Evolutionary conservation across 2,329 filamentous ascomycete species (phyloP), one percentile per base, ranked within the genome.

Genomic region (Exophiala oligosperma): DNA sequence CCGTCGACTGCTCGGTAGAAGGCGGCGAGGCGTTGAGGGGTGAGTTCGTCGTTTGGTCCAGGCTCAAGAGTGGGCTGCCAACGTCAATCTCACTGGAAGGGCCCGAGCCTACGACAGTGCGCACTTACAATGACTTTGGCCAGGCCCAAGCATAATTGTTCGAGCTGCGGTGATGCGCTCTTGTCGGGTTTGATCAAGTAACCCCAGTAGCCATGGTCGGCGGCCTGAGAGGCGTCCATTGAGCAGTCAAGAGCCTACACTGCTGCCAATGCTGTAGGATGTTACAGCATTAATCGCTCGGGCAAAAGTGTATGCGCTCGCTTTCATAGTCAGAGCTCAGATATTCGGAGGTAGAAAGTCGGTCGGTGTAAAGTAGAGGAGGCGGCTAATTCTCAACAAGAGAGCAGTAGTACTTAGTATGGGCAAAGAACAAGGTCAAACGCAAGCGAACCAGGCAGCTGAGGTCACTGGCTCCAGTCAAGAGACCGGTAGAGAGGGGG

Each of bases 1-100:
- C 88, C 87, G 56, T 89, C 90, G 14, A 91, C 87, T 28, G 81
- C 78, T 69, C 84, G 85, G 74, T 93, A 93, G 70, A 92, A 93
- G 40, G 83, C 79, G n/a, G 89, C 87, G 43, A 93, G 77, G 70
- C 92, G 91, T 52, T 80, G 75, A 0, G 89, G 88, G 4, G 83
- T 89, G 50, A 75, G 70, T 61, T 76, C 73, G 49, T 62, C 55
- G 3, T 71, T 71, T 7, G 68, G 68, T 46, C 67, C 70, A 9
- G 65, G 62, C 41, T 71, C 64, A 17, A 65, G 60, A 11, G 46
- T 62, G 4, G 60, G 47, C 65, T 65, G 58, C 28, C 24, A 26
- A 46, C 43, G 51, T 65, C 48, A 66, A 56, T 35, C 38, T 23
- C 38, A 38, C 21, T 38, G 47, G 17, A 17, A 17, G 17, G 17